Conservation (phyloP, 371 early-diverging fungal genomes). For the Mortierella polycephala region DNA sequence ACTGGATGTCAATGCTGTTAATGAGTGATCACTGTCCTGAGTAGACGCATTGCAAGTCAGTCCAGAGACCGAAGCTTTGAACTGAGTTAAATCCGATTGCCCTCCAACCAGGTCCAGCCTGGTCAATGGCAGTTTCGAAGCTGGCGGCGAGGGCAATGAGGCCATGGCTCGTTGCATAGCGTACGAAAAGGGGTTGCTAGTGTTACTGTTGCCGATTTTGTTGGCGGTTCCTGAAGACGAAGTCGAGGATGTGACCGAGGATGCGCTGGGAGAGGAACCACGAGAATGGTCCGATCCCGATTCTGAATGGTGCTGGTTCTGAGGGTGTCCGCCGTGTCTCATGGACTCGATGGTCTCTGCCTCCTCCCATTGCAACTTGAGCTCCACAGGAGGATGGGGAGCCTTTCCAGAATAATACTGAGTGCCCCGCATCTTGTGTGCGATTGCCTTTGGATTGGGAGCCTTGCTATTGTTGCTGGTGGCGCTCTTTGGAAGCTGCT, state of each 20-base stretch:
- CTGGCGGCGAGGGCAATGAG: slow-evolving; percentile 38
- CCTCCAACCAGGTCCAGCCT: slow-evolving; percentile 53
- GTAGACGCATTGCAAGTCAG: slow-evolving; percentile 11
- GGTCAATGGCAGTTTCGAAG: slow-evolving; percentile 6
- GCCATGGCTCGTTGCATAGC: slow-evolving; percentile 27
- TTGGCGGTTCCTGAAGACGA: slow-evolving; percentile 1
- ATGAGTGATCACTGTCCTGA: slow-evolving; percentile 3
- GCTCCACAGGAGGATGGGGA: slow-evolving; percentile 9
- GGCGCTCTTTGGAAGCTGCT: slow-evolving; percentile 20
- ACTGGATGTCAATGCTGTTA: slow-evolving; percentile 18
- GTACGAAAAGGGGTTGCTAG: slow-evolving; percentile 7
- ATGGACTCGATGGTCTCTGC: slow-evolving; percentile 51
- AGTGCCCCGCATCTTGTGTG: slow-evolving; percentile 32
- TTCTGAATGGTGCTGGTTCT: slow-evolving; percentile 22
- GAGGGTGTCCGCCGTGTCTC: slow-evolving; percentile 42
- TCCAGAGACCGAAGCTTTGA: slow-evolving; percentile 37
- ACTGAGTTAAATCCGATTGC: slow-evolving; percentile 29
- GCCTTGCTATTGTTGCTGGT: neutral
- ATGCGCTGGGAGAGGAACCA: slow-evolving; percentile 26
- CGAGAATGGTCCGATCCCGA: slow-evolving; percentile 20
- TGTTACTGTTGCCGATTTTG: neutral
- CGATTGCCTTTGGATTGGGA: slow-evolving; percentile 27
- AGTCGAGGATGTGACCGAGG: slow-evolving; percentile 27
- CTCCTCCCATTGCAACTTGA: slow-evolving; percentile 53
- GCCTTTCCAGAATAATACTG: slow-evolving; percentile 38